Conservation (phyloP, 2,329 filamentous ascomycete genomes). For the Penicillium rolfsii region DNA sequence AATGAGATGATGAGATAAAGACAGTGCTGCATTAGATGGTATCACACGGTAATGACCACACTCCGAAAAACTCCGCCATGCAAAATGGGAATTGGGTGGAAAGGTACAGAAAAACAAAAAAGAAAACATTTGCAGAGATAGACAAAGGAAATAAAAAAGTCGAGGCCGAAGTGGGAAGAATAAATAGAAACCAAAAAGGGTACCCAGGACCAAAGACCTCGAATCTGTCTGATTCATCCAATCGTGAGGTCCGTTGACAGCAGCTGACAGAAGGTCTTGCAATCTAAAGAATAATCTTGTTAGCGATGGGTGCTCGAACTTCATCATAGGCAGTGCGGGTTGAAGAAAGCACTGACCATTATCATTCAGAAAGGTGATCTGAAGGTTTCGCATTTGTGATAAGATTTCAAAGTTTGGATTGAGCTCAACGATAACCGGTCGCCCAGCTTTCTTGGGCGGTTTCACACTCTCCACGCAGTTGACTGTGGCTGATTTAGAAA, state of each 20-base stretch:
- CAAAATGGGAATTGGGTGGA: slow-evolving; percentile 10
- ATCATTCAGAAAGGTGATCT: slow-evolving; percentile 46
- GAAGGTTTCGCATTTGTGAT: slow-evolving; percentile 43
- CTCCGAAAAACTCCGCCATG: slow-evolving; percentile 26
- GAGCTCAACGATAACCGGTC: slow-evolving; percentile 42
- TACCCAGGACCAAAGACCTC: not conserved
- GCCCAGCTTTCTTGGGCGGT: slow-evolving; percentile 44
- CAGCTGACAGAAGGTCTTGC: slow-evolving; percentile 37
- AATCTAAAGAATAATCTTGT: slow-evolving; percentile 30
- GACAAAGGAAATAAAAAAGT: not conserved
- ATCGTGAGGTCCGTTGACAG: slow-evolving; percentile 32
- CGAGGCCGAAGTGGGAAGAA: not conserved
- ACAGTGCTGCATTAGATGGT: slow-evolving; percentile 12
- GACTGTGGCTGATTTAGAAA: slow-evolving; percentile 31
- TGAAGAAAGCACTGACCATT: slow-evolving; percentile 34
- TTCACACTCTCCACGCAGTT: slow-evolving; percentile 45
- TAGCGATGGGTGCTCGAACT: slow-evolving; percentile 13
- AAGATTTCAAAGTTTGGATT: slow-evolving; percentile 48
- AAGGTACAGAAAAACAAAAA: slow-evolving; percentile 1
- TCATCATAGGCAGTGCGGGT: not conserved
- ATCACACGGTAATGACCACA: slow-evolving; percentile 17
- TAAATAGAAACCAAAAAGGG: slow-evolving; percentile 6
- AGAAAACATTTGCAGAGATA: not conserved
- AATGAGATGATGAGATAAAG: not conserved
- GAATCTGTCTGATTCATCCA: slow-evolving; percentile 23